Percentiles rank a stretch among this genome's conserved stretches.
phyloP scores from a whole-genome alignment of 768 basidiomycete genomes.

The Lactarius sanguifluus region DNA sequence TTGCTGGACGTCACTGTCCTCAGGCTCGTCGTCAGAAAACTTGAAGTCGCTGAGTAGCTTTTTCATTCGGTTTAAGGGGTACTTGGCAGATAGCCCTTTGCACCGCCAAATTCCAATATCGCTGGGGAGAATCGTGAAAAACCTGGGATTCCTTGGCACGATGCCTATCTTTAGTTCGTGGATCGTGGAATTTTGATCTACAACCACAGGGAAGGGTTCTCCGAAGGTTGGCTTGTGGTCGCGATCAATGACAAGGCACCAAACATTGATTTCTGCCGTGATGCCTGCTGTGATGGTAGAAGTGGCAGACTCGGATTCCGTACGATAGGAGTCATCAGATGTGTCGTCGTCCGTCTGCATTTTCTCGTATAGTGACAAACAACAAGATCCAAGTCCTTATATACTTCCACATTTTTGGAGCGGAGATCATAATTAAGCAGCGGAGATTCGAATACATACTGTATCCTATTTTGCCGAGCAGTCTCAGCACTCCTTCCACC shows the following conservation, averaged over 20 bases:
- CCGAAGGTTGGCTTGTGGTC: background rate
- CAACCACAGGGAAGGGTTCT: background rate
- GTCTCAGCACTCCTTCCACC: no score
- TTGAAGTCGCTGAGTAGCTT: background rate
- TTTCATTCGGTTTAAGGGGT: background rate
- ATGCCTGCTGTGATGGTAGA: background rate
- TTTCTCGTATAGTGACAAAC: no score
- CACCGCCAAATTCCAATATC: background rate
- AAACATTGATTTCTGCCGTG: background rate
- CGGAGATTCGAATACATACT: no score
- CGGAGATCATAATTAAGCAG: no score
- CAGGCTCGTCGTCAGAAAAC: background rate
- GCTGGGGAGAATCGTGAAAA: background rate
- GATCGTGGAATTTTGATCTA: background rate
- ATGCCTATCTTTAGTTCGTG: background rate
- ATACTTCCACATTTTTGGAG: no score
- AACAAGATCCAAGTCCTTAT: no score
- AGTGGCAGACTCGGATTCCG: no score
- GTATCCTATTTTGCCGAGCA: no score
- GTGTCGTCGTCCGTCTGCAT: no score
- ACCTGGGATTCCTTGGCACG: no score
- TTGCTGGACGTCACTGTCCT: slow-evolving; percentile 8
- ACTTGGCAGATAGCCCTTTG: background rate
- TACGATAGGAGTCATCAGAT: no score
- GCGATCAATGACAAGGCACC: background rate